These are phyloP conservation scores for Lactarius akahatsu DNA, from an alignment of 768 basidiomycete species.

Conservation along the genomic window DNA sequence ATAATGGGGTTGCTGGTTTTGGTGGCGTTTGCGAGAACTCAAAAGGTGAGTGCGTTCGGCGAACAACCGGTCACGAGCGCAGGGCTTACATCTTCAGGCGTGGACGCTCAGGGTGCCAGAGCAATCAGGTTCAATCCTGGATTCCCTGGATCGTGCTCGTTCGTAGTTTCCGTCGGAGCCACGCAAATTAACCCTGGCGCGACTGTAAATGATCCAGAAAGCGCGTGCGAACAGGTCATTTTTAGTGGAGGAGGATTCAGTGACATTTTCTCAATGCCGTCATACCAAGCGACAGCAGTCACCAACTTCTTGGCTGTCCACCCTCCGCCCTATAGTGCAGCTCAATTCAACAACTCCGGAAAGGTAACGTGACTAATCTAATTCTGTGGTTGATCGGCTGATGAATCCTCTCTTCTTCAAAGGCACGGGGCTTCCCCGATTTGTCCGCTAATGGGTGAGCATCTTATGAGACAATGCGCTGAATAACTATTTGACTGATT, in stretches of 20 bases:
- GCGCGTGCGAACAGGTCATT: conserved; percentile 40
- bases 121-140: conserved; percentile 42
- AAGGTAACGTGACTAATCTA: conserved; percentile 23
- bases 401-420: neutral
- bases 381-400: neutral
- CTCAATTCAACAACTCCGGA: conserved; percentile 39
- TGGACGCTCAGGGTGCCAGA: conserved; percentile 18
- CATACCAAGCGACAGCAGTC: conserved; percentile 38
- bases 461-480: neutral
- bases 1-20: conserved; percentile 45
- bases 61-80: neutral
- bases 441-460: conserved; percentile 38
- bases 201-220: conserved; percentile 39
- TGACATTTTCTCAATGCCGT: conserved; percentile 42
- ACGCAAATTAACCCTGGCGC: conserved; percentile 39
- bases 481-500: neutral
- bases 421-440: conserved; percentile 37
- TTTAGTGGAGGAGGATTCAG: conserved; percentile 45
- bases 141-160: conserved; percentile 48
- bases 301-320: conserved; percentile 34
- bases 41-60: conserved; percentile 28
- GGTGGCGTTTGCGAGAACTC: conserved; percentile 37
- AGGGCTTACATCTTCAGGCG: conserved; percentile 30
- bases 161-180: conserved; percentile 40
- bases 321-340: conserved; percentile 38